These are phyloP conservation scores for Alternaria atra DNA, from an alignment of 2,329 filamentous ascomycete genomes.

Conservation along the genomic window DNA sequence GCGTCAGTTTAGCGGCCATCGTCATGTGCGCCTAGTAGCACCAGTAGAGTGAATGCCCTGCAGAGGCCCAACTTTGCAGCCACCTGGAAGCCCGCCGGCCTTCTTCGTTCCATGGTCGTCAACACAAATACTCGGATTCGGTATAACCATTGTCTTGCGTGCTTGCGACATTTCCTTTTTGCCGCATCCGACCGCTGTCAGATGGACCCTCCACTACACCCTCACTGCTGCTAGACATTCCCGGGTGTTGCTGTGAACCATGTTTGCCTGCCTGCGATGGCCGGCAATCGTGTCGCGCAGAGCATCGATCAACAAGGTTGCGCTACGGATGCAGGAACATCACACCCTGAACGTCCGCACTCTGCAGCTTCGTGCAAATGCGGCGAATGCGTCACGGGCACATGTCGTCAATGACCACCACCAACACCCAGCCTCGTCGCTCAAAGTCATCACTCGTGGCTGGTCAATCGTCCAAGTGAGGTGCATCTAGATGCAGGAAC, in stretches of 20 bases:
- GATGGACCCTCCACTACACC: not conserved
- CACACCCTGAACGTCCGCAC: conserved; percentile 11
- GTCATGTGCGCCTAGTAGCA: conserved; percentile 7
- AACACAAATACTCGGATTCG: not conserved
- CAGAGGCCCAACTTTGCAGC: conserved; percentile 4
- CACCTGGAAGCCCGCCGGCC: conserved; percentile 7
- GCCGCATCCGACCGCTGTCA: conserved; percentile 16
- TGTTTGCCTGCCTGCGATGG: not conserved
- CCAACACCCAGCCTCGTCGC: conserved; percentile 23
- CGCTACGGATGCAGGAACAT: conserved; percentile 21
- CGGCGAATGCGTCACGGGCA: conserved; percentile 22
- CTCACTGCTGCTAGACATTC: not conserved
- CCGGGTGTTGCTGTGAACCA: conserved; percentile 3
- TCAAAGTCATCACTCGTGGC: conserved; percentile 35
- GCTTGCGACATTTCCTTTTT: not conserved
- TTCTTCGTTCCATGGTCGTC: conserved; percentile 9
- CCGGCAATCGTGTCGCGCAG: conserved; percentile 5
- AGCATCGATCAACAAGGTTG: conserved; percentile 1
- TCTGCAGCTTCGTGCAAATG: conserved; percentile 20
- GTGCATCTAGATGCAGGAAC: conserved; percentile 49
- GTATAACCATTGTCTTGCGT: not conserved
- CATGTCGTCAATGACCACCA: conserved; percentile 21
- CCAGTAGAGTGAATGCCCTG: not conserved
- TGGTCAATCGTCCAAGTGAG: conserved; percentile 32
- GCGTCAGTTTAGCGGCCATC: conserved; percentile 14